These are phyloP conservation scores for Dipteronia sinensis DNA, from an alignment of 345 rosid genomes.

Conservation along the genomic window DNA sequence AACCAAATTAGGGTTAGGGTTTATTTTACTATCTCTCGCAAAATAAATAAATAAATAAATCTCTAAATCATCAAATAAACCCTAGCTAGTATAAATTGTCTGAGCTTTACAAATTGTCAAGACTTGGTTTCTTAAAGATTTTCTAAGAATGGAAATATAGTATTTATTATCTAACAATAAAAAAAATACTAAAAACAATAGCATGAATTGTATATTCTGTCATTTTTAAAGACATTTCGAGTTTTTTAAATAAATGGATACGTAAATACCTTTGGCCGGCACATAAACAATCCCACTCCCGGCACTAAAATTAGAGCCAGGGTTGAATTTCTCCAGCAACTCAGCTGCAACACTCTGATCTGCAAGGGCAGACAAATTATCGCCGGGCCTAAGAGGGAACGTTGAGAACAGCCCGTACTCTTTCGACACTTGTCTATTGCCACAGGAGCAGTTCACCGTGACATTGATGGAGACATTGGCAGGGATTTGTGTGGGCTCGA, in stretches of 20 bases:
- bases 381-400: slow-evolving; percentile 39
- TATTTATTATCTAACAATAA: too few relatives aligned
- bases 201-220: too few relatives aligned
- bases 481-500: slow-evolving; percentile 33
- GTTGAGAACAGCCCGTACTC: slow-evolving; percentile 45
- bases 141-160: too few relatives aligned
- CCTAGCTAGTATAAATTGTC: too few relatives aligned
- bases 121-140: too few relatives aligned
- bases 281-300: slow-evolving; percentile 47
- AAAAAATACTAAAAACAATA: too few relatives aligned
- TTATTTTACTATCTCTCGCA: too few relatives aligned
- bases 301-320: slow-evolving; percentile 32
- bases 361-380: slow-evolving; percentile 34
- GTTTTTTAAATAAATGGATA: neutral
- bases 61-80: too few relatives aligned
- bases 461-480: slow-evolving; percentile 32
- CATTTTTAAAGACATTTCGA: too few relatives aligned
- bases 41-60: too few relatives aligned
- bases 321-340: slow-evolving; percentile 40
- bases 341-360: slow-evolving; percentile 26
- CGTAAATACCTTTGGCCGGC: slow-evolving; percentile 50
- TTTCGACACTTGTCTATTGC: slow-evolving; percentile 37
- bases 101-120: too few relatives aligned
- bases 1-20: too few relatives aligned
- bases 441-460: slow-evolving; percentile 56